Evolutionary conservation across 2,329 filamentous ascomycete genomes (phyloP).

Genomic region (Pseudophaeomoniella oleicola): DNA sequence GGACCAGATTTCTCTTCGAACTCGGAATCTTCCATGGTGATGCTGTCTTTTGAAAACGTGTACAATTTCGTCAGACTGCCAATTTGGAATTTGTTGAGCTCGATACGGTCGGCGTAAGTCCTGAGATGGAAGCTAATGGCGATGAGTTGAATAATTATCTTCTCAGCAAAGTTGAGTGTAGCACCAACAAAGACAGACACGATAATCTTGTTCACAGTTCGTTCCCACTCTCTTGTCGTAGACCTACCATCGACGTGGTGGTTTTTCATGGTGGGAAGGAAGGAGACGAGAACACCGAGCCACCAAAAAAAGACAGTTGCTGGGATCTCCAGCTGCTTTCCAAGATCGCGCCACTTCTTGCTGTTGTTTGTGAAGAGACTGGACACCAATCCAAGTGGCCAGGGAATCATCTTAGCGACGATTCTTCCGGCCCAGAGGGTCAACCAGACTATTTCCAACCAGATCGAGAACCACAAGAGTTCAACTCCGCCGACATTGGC

Average conservation of each 20-base stretch:
- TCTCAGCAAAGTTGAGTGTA: conserved; percentile 72
- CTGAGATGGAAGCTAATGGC: conserved; percentile 83
- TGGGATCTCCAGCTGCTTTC: conserved; percentile 69
- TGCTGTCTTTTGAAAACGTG: conserved; percentile 48
- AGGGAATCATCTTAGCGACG: conserved; percentile 49
- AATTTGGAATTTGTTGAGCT: conserved; percentile 84
- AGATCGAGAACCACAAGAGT: conserved; percentile 85
- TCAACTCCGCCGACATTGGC: conserved; percentile 59
- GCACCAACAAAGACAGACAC: conserved; percentile 69
- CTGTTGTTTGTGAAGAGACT: conserved; percentile 71
- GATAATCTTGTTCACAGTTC: conserved; percentile 69
- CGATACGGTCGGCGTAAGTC: conserved; percentile 81
- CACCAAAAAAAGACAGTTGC: conserved; percentile 85
- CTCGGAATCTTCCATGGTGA: conserved; percentile 60
- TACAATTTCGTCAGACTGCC: conserved; percentile 51
- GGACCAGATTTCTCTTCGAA: conserved; percentile 44
- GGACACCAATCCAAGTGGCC: conserved; percentile 46
- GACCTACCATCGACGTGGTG: conserved; percentile 42
- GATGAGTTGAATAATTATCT: conserved; percentile 88
- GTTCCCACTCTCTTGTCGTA: conserved; percentile 52
- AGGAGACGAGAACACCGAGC: conserved; percentile 73
- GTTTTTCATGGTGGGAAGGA: conserved; percentile 64
- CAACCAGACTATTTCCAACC: conserved; percentile 87
- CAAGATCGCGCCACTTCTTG: conserved; percentile 89
- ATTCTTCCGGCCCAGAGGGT: conserved; percentile 69